These are phyloP conservation scores for Gilbertella persicaria DNA, from an alignment of 371 early-diverging fungal genomes.

Conservation along the genomic window DNA sequence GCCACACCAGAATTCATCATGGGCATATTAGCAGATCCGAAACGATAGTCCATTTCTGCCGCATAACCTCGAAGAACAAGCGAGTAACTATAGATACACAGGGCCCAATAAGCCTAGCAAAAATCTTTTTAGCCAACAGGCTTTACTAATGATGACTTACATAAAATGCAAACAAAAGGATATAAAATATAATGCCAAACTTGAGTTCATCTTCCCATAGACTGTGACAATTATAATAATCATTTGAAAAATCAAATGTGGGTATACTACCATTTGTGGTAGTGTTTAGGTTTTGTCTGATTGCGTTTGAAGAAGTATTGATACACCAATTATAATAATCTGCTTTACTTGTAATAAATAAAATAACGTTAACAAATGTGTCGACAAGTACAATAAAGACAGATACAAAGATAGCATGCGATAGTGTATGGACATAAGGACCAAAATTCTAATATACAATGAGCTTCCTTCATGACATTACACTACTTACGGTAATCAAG, in stretches of 20 bases:
- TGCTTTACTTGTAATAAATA: slow-evolving; percentile 22
- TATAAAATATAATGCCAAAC: slow-evolving; percentile 25
- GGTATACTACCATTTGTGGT: not conserved
- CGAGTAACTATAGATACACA: slow-evolving; percentile 21
- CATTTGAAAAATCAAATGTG: slow-evolving; percentile 8
- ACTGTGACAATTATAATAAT: slow-evolving; percentile 28
- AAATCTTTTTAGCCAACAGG: not conserved
- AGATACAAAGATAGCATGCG: slow-evolving; percentile 27
- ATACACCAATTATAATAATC: slow-evolving; percentile 20
- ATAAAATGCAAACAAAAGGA: slow-evolving; percentile 27
- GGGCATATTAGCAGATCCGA: slow-evolving; percentile 6
- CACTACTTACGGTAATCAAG: slow-evolving; percentile 15
- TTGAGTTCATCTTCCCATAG: slow-evolving; percentile 33
- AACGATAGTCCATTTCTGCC: not conserved
- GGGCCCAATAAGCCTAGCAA: slow-evolving; percentile 24
- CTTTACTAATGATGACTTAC: slow-evolving; percentile 14
- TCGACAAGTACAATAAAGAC: slow-evolving; percentile 31
- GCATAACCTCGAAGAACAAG: slow-evolving; percentile 6
- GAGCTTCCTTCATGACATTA: not conserved
- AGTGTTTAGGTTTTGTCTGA: not conserved
- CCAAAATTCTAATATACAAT: not conserved
- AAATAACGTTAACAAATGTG: slow-evolving; percentile 24
- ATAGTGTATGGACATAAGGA: slow-evolving; percentile 6
- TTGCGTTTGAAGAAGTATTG: slow-evolving; percentile 4
- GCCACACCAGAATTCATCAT: slow-evolving; percentile 6